Conservation (phyloP, 768 basidiomycete species). For the Serendipita sp. region DNA sequence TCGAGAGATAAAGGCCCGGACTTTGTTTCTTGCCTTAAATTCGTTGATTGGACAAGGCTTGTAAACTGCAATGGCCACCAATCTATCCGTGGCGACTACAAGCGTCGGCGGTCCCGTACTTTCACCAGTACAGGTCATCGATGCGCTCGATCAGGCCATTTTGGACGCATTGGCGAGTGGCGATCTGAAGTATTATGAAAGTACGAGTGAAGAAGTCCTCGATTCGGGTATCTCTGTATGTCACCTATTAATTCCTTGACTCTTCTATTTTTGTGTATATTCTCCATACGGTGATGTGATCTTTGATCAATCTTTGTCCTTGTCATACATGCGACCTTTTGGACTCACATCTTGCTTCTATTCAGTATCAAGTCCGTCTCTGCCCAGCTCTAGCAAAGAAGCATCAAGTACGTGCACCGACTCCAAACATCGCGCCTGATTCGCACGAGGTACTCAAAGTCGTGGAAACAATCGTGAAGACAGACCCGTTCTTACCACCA, state of each 20-base stretch:
- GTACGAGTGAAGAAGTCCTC: conserved; percentile 40
- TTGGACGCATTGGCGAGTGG: conserved; percentile 36
- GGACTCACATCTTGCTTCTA: neutral
- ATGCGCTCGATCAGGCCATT: neutral
- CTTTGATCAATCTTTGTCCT: neutral
- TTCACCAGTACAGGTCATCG: neutral
- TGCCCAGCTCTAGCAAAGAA: conserved; percentile 81
- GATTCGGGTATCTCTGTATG: conserved; percentile 46
- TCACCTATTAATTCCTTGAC: conserved; percentile 21
- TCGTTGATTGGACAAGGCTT: too few species aligned
- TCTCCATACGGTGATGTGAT: neutral
- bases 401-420: conserved; percentile 32
- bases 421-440: conserved; percentile 21
- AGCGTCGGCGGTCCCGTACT: neutral
- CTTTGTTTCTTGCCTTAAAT: too few species aligned
- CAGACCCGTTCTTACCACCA: conserved; percentile 75
- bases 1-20: too few species aligned
- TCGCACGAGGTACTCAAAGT: conserved; percentile 18
- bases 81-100: neutral
- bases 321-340: neutral
- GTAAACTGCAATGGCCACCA: neutral
- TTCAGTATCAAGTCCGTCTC: conserved; percentile 39
- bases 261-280: neutral
- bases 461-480: conserved; percentile 20
- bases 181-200: conserved; percentile 67